These are phyloP conservation scores for Clarireedia monteithiana DNA, from an alignment of 2,329 filamentous ascomycete species.

Conservation along the genomic window DNA sequence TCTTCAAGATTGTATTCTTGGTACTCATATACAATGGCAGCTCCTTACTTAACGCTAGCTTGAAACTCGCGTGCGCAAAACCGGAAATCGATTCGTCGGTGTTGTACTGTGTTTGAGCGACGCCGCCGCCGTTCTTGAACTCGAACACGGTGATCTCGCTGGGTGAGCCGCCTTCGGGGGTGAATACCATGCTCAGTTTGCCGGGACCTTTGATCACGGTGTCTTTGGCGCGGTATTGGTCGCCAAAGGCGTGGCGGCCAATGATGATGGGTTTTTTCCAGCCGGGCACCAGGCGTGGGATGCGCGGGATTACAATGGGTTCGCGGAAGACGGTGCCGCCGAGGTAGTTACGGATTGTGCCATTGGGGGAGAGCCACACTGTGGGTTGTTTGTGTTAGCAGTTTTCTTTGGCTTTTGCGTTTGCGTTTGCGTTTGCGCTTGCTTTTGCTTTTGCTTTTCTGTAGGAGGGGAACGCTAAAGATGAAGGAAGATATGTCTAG, in stretches of 20 bases:
- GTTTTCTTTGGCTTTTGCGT: neutral
- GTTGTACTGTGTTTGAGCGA: constrained; percentile 97
- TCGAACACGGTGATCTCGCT: constrained; percentile 85
- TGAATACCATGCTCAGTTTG: constrained; percentile 92
- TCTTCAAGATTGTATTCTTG: constrained; percentile 99
- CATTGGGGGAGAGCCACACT: constrained; percentile 99
- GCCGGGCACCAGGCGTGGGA: constrained; percentile 88
- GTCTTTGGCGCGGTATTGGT: constrained; percentile 98
- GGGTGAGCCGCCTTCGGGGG: constrained; percentile 72
- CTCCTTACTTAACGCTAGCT: constrained; percentile 80
- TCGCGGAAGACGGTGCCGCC: constrained; percentile 98
- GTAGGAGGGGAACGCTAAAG: neutral
- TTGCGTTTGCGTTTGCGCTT: too few relatives aligned
- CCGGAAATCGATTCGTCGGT: constrained; percentile 91
- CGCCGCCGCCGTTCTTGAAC: constrained; percentile 78
- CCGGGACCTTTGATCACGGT: constrained; percentile 73
- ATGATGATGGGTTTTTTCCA: constrained; percentile 99
- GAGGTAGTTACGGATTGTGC: constrained; percentile 67
- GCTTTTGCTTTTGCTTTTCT: neutral
- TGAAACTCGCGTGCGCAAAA: constrained; percentile 95
- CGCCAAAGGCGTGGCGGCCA: constrained; percentile 94
- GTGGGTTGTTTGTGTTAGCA: constrained; percentile 12
- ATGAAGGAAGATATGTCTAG: too few relatives aligned
- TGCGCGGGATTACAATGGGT: constrained; percentile 90
- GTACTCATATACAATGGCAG: constrained; percentile 99